phyloP scores from a whole-genome alignment of 2,329 filamentous ascomycete genomes.

The Leptographium lundbergii region DNA sequence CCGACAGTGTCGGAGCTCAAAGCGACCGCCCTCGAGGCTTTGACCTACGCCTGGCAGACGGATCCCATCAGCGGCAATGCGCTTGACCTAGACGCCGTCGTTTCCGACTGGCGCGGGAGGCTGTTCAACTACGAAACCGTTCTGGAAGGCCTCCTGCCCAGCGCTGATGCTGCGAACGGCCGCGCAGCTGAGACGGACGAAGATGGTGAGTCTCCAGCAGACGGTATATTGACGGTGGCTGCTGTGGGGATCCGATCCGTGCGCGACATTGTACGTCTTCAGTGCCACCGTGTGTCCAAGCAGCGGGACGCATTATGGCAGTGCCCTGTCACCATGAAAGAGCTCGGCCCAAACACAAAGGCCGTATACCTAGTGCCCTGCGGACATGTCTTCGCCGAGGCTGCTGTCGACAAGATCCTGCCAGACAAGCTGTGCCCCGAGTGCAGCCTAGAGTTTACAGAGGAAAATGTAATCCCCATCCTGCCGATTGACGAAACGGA shows the following conservation, averaged over 20 bases:
- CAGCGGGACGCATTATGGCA: constrained; percentile 42
- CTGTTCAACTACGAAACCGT: constrained; percentile 94
- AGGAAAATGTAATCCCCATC: constrained; percentile 71
- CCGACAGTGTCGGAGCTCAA: constrained; percentile 80
- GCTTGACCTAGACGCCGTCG: constrained; percentile 56
- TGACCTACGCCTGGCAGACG: constrained; percentile 74
- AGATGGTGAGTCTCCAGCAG: constrained; percentile 16
- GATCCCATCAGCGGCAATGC: constrained; percentile 75
- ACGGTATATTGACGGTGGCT: constrained; percentile 26
- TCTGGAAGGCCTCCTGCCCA: constrained; percentile 42
- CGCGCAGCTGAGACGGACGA: constrained; percentile 20
- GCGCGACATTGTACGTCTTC: constrained; percentile 77
- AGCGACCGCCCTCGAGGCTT: constrained; percentile 72
- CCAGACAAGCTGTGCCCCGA: constrained; percentile 49
- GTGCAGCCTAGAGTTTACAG: constrained; percentile 63
- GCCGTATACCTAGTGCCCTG: constrained; percentile 88
- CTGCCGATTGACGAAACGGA: constrained; percentile 61
- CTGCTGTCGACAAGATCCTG: constrained; percentile 66
- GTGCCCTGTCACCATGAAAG: constrained; percentile 80
- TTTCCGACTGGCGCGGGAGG: constrained; percentile 72
- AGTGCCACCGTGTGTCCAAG: constrained; percentile 37
- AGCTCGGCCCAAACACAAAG: constrained; percentile 65
- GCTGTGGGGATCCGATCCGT: constrained; percentile 59
- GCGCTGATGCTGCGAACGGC: not conserved
- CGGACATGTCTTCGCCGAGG: constrained; percentile 85